Evolutionary conservation across 2,329 filamentous ascomycete genomes (phyloP), one percentile per base, ranked within the genome.

Genomic region (Lachnellula suecica): DNA sequence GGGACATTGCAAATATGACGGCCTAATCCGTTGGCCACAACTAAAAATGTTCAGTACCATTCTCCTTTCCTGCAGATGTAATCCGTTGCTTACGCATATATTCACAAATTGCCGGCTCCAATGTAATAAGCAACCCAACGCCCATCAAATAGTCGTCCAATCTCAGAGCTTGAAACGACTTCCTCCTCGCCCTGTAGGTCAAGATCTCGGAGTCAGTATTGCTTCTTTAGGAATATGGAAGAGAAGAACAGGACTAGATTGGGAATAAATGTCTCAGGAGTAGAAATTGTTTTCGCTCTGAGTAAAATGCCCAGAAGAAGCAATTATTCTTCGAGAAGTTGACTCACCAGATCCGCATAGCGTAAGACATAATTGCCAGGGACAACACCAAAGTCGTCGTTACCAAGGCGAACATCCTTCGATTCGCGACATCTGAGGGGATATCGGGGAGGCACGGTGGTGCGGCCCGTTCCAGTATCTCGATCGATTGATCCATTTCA

Each of bases 141-240:
- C 48, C 48, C 48, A 51, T 51, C 42, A 51, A 51, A 41, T 40
- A 51, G 29, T 51, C 48, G 24, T 51, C 48, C 40, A 15, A 31
- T 31, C 45, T 40, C 19, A 44, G 38, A 17, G 17, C 22, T 38
- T 45, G 48, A 37, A 34, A 44, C 3, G 48, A 51, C 29, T 35
- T 44, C 22, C 25, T 51, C 34, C 48, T 40, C 4, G 48, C 48
- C 42, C 35, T n/a, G n/a, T n/a, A n/a, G n/a, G n/a, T n/a, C n/a
- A n/a, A n/a, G n/a, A n/a, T n/a, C n/a, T n/a, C n/a, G n/a, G n/a
- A n/a, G n/a, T n/a, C n/a, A n/a, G n/a, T n/a, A n/a, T n/a, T n/a
- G n/a, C n/a, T n/a, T n/a, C n/a, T n/a, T n/a, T n/a, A n/a, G n/a
- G n/a, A n/a, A n/a, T n/a, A n/a, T n/a, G n/a, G n/a, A n/a, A n/a